phyloP scores from a whole-genome alignment of 129 eudicot genomes.

The Erigeron canadensis region DNA sequence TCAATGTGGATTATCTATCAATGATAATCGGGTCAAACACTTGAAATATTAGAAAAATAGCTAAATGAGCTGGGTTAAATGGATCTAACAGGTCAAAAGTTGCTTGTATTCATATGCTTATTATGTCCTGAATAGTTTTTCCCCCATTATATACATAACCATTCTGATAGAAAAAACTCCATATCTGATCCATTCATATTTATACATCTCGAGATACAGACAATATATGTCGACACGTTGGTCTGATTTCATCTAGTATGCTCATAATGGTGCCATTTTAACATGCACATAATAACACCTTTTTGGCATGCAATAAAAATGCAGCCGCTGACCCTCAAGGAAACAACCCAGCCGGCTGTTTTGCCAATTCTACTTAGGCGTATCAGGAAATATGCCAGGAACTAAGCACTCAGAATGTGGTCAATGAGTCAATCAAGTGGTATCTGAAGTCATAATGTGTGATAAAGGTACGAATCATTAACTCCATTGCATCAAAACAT shows the following conservation, averaged over 20 bases:
- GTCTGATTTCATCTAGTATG: too few relatives aligned
- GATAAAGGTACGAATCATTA: background rate
- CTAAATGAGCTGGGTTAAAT: too few relatives aligned
- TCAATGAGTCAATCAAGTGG: background rate
- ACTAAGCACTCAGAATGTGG: background rate
- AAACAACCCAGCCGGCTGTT: background rate
- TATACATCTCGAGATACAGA: background rate
- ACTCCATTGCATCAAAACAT: background rate
- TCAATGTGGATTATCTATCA: background rate
- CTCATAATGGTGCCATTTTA: too few relatives aligned
- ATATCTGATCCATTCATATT: background rate
- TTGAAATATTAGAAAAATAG: background rate
- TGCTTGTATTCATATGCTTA: background rate
- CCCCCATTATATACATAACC: too few relatives aligned
- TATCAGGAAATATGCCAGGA: background rate
- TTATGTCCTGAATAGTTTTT: background rate
- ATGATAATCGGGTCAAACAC: background rate
- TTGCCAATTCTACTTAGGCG: background rate
- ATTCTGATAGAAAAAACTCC: background rate
- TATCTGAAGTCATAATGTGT: background rate
- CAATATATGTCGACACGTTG: background rate
- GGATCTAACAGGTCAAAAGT: background rate
- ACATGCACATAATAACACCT: too few relatives aligned
- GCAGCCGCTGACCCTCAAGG: background rate
- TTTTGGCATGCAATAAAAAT: too few relatives aligned